Percentiles rank a stretch among this genome's conserved stretches.
Conservation (phyloP, 2,329 filamentous ascomycete species). For the Pseudogymnoascus sp. region DNA sequence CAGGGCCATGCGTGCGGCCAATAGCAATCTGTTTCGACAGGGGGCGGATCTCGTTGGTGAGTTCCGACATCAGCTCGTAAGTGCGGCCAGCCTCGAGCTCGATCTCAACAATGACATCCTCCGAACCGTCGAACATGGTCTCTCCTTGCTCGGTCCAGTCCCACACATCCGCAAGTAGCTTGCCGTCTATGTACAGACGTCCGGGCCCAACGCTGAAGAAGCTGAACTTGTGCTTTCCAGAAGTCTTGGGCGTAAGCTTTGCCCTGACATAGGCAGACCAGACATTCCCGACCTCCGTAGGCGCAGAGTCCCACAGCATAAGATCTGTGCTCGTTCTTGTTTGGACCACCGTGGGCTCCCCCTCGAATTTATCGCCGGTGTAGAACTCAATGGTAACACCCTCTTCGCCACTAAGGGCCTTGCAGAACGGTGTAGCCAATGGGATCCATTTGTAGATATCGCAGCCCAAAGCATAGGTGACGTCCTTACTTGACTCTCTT, state of each 20-base stretch:
- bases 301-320: constrained; percentile 64
- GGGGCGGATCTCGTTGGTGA: constrained; percentile 58
- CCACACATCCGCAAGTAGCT: constrained; percentile 56
- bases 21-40: constrained; percentile 49
- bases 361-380: constrained; percentile 54
- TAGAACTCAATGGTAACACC: constrained; percentile 60
- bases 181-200: constrained; percentile 50
- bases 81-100: constrained; percentile 51
- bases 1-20: constrained; percentile 56
- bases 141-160: constrained; percentile 62
- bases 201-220: constrained; percentile 62
- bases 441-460: constrained; percentile 60
- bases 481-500: constrained; percentile 43
- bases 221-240: constrained; percentile 56
- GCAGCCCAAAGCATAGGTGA: constrained; percentile 54
- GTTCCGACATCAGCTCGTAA: constrained; percentile 55
- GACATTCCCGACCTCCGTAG: constrained; percentile 49
- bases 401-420: constrained; percentile 45
- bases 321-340: constrained; percentile 56
- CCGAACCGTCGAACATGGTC: constrained; percentile 62
- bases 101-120: constrained; percentile 55
- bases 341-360: constrained; percentile 48
- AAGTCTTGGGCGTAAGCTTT: constrained; percentile 50
- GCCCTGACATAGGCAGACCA: constrained; percentile 51
- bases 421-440: constrained; percentile 52